Conservation (phyloP, 495 filamentous ascomycete species). For the Letharia lupina region DNA sequence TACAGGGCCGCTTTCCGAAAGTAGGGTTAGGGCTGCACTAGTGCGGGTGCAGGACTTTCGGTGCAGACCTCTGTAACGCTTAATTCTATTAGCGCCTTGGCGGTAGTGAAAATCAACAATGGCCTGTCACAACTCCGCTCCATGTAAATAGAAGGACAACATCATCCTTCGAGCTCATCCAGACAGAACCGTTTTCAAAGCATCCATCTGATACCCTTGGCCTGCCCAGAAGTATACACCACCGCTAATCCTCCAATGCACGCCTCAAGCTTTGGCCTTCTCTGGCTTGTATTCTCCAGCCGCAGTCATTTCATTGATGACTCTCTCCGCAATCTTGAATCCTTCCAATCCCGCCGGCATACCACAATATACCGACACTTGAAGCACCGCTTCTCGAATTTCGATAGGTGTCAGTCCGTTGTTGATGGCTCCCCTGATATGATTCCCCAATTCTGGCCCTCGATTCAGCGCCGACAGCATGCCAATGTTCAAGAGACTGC, state of each 20-base stretch:
- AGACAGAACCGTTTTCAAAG: too few relatives aligned
- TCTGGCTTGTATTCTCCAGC: constrained; percentile 5
- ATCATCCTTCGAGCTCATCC: too few relatives aligned
- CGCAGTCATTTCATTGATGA: constrained; percentile 13
- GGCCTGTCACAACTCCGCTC: too few relatives aligned
- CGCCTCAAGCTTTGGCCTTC: background rate
- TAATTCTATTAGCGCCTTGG: too few relatives aligned
- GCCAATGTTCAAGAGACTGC: constrained; percentile 46
- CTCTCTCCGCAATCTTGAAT: constrained; percentile 35
- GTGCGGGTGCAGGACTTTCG: too few relatives aligned
- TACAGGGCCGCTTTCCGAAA: too few relatives aligned
- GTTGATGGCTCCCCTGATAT: constrained; percentile 46
- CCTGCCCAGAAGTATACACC: too few relatives aligned
- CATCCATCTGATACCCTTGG: too few relatives aligned
- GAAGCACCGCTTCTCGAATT: constrained; percentile 47
- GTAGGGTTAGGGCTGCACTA: too few relatives aligned
- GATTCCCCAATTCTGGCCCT: constrained; percentile 43
- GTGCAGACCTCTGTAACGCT: too few relatives aligned
- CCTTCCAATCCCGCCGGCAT: constrained; percentile 50
- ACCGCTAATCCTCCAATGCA: background rate
- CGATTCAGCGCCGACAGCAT: constrained; percentile 48
- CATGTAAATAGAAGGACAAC: too few relatives aligned
- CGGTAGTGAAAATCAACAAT: too few relatives aligned
- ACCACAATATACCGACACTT: constrained; percentile 48
- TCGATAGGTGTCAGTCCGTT: constrained; percentile 47